Evolutionary conservation across 2,329 filamentous ascomycete genomes (phyloP), one percentile per base, ranked within the genome.

Genomic region (Diaporthe capsici): DNA sequence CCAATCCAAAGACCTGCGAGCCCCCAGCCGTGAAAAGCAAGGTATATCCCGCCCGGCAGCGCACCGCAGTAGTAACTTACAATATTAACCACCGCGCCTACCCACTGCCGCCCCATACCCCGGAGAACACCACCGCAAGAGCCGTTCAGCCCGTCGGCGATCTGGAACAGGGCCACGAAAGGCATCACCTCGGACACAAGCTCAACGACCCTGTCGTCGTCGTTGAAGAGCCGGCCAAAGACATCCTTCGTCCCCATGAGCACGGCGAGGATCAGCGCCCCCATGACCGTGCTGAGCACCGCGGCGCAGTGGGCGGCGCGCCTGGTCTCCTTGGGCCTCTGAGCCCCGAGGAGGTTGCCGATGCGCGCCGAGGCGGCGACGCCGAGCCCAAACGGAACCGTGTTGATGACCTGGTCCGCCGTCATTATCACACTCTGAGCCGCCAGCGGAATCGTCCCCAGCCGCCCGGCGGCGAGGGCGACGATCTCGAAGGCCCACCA

Each of bases 401-500:
- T 97, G 81, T 92, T 95, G 87, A 95, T 92, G 74, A 96, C 91
- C 81, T 96, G 94, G 82, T 97, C 95, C 0, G 94, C 92, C 0
- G 95, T 97, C 95, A 97, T 97, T 82, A 98, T 95, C 31, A 97
- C 94, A 65, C 92, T 94, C 83, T 98, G 95, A 0, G 95, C 94
- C 1, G 95, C 95, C 0, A 98, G 88, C 0, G 94, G 90, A 47
- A 95, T 90, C 0, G 94, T 96, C 4, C 95, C 95, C 0, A 98
- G 89, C 49, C 92, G 90, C 1, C 95, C 95, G 7, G 95, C 95
- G 2, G 94, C 94, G 0, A 97, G 89, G 1, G 95, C 94, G 2
- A 97, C 94, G 78, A 97, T 96, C 84, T 97, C 95, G 80, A 98
- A 98, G 0, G 95, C 95, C 95, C 95, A 97, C 95, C 95, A 98